A percentile compares a stretch with the other conserved stretches of the same genome.
phyloP scores from a whole-genome alignment of 2,329 filamentous ascomycete species.

The Cercospora sojina region DNA sequence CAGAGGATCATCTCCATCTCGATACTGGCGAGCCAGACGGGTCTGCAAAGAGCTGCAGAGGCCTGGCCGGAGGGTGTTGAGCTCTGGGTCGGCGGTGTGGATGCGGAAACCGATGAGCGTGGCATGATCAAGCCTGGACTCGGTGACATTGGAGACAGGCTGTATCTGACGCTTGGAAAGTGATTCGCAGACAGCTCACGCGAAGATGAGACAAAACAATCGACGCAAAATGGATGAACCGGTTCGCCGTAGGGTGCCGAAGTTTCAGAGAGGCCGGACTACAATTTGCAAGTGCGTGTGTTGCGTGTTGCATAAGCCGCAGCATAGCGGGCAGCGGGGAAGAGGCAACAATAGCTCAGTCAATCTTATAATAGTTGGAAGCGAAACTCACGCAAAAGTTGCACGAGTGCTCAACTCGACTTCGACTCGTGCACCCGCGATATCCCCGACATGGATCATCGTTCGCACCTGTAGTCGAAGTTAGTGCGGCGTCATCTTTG shows the following conservation, averaged over 20 bases:
- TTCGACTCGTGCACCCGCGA: not conserved
- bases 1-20: slow-evolving; percentile 72
- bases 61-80: slow-evolving; percentile 77
- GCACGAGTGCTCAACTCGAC: not conserved
- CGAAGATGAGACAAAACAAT: not conserved
- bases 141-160: slow-evolving; percentile 84
- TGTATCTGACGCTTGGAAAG: slow-evolving; percentile 88
- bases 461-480: not conserved
- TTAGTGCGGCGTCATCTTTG: not conserved
- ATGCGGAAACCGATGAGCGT: slow-evolving; percentile 67
- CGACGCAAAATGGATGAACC: not conserved
- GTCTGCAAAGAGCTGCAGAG: slow-evolving; percentile 67
- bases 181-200: slow-evolving; percentile 39
- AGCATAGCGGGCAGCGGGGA: not conserved
- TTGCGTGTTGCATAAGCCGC: not conserved
- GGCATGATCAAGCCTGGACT: slow-evolving; percentile 91
- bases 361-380: not conserved
- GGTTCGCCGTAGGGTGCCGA: not conserved
- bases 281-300: not conserved
- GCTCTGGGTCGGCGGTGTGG: slow-evolving; percentile 80
- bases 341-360: not conserved
- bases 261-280: not conserved
- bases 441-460: slow-evolving; percentile 5
- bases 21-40: slow-evolving; percentile 70
- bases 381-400: not conserved